Evolutionary conservation across 495 filamentous ascomycete species (phyloP).

Genomic region (Tuber microsphaerosporum): DNA sequence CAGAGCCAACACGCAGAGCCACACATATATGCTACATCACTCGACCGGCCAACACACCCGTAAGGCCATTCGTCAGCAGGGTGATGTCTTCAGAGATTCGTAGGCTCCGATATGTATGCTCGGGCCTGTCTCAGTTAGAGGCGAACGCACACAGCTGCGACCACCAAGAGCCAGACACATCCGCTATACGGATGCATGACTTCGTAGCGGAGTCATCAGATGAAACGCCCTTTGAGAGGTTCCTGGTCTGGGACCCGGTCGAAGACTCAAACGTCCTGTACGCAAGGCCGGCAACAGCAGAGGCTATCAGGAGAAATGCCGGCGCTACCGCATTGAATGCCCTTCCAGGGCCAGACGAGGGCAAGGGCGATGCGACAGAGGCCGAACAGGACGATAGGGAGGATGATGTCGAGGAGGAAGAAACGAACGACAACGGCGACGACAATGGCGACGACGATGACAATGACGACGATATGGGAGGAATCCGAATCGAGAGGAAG

Average conservation of each 20-base stretch:
- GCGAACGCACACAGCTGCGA: neutral
- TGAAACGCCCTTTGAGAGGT: conserved; percentile 22
- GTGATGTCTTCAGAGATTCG: neutral
- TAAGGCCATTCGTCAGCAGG: conserved; percentile 3
- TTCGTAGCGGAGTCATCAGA: conserved; percentile 22
- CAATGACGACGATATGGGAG: neutral
- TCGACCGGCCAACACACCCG: neutral
- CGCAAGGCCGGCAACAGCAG: conserved; percentile 22
- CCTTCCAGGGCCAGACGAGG: neutral
- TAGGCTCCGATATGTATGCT: conserved; percentile 9
- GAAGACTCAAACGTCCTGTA: conserved; percentile 28
- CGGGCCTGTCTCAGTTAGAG: conserved; percentile 12
- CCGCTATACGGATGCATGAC: conserved; percentile 11
- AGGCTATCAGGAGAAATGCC: neutral
- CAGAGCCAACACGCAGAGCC: neutral
- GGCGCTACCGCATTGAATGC: neutral
- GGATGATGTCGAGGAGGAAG: neutral
- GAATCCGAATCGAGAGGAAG: neutral
- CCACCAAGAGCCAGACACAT: neutral
- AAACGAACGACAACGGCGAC: neutral
- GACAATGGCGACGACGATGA: neutral
- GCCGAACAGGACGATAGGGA: neutral
- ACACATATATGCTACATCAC: neutral
- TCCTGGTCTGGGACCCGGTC: conserved; percentile 21
- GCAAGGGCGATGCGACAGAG: neutral